These are phyloP conservation scores for Bacterosira constricta DNA, from an alignment of 108 stramenopile species.

Conservation along the genomic window DNA sequence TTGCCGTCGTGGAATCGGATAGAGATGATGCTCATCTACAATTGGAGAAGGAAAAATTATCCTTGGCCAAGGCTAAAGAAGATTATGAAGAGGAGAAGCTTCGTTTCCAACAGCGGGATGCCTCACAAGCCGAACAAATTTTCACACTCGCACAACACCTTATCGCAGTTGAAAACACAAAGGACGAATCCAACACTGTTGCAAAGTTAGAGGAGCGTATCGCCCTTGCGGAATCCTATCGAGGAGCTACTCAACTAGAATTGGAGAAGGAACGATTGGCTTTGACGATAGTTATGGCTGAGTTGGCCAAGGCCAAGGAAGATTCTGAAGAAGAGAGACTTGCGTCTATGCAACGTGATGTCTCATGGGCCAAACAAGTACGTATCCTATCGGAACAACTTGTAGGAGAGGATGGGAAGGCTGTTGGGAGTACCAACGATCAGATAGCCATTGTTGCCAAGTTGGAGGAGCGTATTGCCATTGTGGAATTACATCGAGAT, in stretches of 20 bases:
- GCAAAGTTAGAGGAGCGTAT: not conserved
- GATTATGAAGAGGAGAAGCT: not conserved
- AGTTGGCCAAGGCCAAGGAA: constrained; percentile 1
- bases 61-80: not conserved
- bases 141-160: not conserved
- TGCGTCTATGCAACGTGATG: not conserved
- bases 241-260: not conserved
- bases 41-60: not conserved
- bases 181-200: not conserved
- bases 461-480: too few species aligned
- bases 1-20: not conserved
- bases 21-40: constrained; percentile 9
- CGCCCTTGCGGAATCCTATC: not conserved
- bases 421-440: too few species aligned
- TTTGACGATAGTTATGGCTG: not conserved
- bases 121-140: not conserved
- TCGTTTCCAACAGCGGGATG: not conserved
- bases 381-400: not conserved
- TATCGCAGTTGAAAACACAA: not conserved
- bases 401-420: too few species aligned
- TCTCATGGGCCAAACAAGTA: not conserved
- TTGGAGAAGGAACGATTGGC: not conserved
- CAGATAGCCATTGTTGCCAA: too few species aligned
- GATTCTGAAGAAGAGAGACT: too few species aligned
- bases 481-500: too few species aligned